phyloP scores from a whole-genome alignment of 2,329 filamentous ascomycete genomes.

The Lecanosticta acicola region DNA sequence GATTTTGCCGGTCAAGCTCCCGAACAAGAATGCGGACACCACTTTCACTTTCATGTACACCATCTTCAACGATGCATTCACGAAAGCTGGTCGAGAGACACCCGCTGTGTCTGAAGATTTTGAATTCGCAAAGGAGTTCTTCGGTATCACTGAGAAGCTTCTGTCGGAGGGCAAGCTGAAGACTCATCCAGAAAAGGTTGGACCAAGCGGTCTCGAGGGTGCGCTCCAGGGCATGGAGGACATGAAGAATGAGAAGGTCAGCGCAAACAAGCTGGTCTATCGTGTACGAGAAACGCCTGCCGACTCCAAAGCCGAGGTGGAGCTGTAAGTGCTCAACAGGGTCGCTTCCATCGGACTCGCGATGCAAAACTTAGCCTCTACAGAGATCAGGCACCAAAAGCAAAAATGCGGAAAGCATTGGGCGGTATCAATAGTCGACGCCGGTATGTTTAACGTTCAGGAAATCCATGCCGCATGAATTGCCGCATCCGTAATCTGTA shows the following conservation, averaged over 20 bases:
- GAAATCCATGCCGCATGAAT: no score
- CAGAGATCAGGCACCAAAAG: no score
- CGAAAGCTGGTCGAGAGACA: slow-evolving; percentile 16
- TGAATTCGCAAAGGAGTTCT: slow-evolving; percentile 41
- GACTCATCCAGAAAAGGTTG: slow-evolving; percentile 40
- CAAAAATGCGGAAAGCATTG: no score
- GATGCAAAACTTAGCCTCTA: no score
- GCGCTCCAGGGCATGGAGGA: slow-evolving; percentile 42
- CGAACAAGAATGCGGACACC: slow-evolving; percentile 16
- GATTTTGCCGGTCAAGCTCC: slow-evolving; percentile 22
- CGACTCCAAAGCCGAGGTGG: slow-evolving; percentile 17
- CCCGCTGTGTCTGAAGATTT: slow-evolving; percentile 33
- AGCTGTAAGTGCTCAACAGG: slow-evolving; percentile 18
- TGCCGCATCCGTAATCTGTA: no score
- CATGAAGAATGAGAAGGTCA: slow-evolving; percentile 42
- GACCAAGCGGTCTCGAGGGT: slow-evolving; percentile 39
- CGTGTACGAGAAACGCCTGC: slow-evolving; percentile 22
- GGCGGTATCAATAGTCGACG: no score
- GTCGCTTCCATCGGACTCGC: not conserved
- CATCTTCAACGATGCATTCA: slow-evolving; percentile 24
- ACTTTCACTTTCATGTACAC: slow-evolving; percentile 26
- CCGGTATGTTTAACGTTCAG: no score
- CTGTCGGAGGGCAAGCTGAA: slow-evolving; percentile 41
- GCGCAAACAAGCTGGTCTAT: slow-evolving; percentile 46
- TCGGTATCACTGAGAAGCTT: slow-evolving; percentile 36